Conservation (phyloP, 1,139 yeast species). For the Candida glucosophila region DNA sequence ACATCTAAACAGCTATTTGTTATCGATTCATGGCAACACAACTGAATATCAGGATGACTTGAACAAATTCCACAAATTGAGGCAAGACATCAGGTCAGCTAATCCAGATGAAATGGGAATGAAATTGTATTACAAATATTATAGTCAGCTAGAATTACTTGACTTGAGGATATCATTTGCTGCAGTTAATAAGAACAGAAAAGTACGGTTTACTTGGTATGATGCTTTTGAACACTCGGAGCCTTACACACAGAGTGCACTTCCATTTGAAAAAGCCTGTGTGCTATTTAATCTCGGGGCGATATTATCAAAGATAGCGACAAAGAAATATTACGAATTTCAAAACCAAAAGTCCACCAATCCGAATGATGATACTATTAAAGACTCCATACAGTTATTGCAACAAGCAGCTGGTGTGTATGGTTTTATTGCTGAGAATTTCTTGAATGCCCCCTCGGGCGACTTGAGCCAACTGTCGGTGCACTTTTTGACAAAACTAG, state of each 20-base stretch:
- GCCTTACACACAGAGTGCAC: conserved; percentile 38
- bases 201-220: conserved; percentile 68
- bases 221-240: conserved; percentile 51
- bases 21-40: conserved; percentile 55
- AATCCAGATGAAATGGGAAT: conserved; percentile 43
- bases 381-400: conserved; percentile 51
- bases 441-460: conserved; percentile 80
- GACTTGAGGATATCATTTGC: conserved; percentile 68
- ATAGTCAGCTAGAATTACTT: conserved; percentile 73
- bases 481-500: conserved; percentile 51
- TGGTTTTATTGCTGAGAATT: conserved; percentile 67
- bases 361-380: conserved; percentile 33
- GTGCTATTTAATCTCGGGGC: conserved; percentile 58
- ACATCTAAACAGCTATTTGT: conserved; percentile 53
- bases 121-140: conserved; percentile 57
- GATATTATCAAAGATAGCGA: conserved; percentile 39
- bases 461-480: conserved; percentile 71
- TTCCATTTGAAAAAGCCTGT: conserved; percentile 88
- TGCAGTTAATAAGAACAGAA: conserved; percentile 40
- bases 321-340: conserved; percentile 31
- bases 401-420: conserved; percentile 79
- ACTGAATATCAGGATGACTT: conserved; percentile 54
- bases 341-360: conserved; percentile 37
- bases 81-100: conserved; percentile 56
- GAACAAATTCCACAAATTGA: conserved; percentile 44